Percentiles rank a stretch among this genome's conserved stretches.
Conservation (phyloP, 805 yeast genomes). For the Candida koratica region DNA sequence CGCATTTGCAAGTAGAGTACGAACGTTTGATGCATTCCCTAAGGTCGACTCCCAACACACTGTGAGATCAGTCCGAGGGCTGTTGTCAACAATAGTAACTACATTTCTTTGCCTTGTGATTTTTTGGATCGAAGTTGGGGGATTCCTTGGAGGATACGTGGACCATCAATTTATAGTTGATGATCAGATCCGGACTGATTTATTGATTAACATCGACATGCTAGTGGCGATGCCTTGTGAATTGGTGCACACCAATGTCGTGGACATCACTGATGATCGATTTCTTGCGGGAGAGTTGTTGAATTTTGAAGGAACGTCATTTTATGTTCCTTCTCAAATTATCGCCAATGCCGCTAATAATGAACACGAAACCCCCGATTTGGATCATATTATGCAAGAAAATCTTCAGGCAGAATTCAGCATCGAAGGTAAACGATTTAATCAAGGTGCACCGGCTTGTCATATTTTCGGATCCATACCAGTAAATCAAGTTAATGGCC, state of each 20-base stretch:
- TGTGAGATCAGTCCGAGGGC: constrained; percentile 74
- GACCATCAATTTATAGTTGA: constrained; percentile 80
- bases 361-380: constrained; percentile 52
- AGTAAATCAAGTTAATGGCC: constrained; percentile 82
- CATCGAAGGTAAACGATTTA: constrained; percentile 35
- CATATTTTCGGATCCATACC: constrained; percentile 79
- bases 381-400: constrained; percentile 63
- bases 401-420: constrained; percentile 64
- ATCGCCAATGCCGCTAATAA: constrained; percentile 44
- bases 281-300: constrained; percentile 74
- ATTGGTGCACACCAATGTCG: constrained; percentile 65
- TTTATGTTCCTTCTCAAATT: constrained; percentile 48
- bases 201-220: constrained; percentile 74
- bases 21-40: constrained; percentile 46
- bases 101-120: constrained; percentile 60
- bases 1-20: constrained; percentile 34
- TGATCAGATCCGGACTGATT: constrained; percentile 48
- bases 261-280: constrained; percentile 74
- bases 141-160: constrained; percentile 74
- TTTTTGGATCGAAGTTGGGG: constrained; percentile 81
- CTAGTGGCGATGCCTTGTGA: constrained; percentile 83
- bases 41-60: constrained; percentile 51
- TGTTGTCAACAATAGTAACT: constrained; percentile 63
- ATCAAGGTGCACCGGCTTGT: constrained; percentile 72
- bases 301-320: constrained; percentile 61